phyloP scores from a whole-genome alignment of 306 rosid genomes.

The Mucuna pruriens region DNA sequence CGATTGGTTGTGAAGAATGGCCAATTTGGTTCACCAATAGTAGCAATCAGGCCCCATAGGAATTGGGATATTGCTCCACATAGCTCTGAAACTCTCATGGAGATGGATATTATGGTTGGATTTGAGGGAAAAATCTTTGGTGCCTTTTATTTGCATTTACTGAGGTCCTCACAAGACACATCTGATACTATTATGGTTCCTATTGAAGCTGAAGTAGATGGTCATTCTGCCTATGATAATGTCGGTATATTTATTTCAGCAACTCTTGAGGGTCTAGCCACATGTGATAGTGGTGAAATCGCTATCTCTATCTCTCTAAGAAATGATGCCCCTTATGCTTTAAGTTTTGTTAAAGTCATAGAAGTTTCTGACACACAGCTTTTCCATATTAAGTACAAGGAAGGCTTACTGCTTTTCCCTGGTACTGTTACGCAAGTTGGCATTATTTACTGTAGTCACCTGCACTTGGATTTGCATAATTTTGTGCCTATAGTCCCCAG shows the following conservation, averaged over 20 bases:
- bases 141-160: conserved; percentile 78
- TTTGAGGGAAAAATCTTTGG: conserved; percentile 73
- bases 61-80: conserved; percentile 89
- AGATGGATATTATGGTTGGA: conserved; percentile 68
- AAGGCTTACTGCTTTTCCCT: conserved; percentile 85
- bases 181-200: conserved; percentile 78
- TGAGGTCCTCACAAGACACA: conserved; percentile 69
- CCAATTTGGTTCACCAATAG: conserved; percentile 61
- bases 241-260: conserved; percentile 55
- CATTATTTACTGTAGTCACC: conserved; percentile 61
- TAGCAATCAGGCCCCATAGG: conserved; percentile 72
- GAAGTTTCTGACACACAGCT: conserved; percentile 58
- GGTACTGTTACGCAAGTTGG: conserved; percentile 78
- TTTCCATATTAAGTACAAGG: conserved; percentile 66
- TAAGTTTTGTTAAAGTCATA: conserved; percentile 61
- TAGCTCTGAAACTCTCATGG: conserved; percentile 68
- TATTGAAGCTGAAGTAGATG: conserved; percentile 72
- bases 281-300: conserved; percentile 54
- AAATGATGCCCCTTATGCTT: conserved; percentile 59
- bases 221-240: conserved; percentile 41
- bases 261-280: conserved; percentile 62
- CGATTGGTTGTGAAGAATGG: conserved; percentile 64
- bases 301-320: conserved; percentile 63
- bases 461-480: conserved; percentile 42
- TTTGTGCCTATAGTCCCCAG: conserved; percentile 44